Evolutionary conservation across 441 rosid genomes (phyloP).

Genomic region (Gossypium aridum): DNA sequence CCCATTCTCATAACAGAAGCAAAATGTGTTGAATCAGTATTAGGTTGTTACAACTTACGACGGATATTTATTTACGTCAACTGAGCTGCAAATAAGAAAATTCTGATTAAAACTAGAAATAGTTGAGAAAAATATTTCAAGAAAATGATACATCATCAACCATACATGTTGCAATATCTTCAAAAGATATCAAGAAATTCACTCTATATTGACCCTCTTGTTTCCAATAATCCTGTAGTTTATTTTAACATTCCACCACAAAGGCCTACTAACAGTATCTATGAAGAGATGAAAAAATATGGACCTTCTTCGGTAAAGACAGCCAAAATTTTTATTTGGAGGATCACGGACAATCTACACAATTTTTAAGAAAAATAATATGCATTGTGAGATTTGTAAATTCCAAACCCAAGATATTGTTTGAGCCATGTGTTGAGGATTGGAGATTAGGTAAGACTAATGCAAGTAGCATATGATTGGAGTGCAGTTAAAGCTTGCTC

Average conservation of each 20-base stretch:
- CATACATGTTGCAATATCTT: background rate
- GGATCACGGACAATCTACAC: conserved; percentile 14
- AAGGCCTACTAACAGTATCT: background rate
- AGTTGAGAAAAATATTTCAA: background rate
- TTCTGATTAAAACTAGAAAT: background rate
- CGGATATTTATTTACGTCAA: background rate
- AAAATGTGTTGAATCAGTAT: background rate
- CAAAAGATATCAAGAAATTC: background rate
- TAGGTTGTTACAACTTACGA: background rate
- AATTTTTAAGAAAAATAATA: background rate
- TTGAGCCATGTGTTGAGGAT: background rate
- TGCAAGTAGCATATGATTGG: conserved; percentile 80
- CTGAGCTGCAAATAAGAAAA: background rate
- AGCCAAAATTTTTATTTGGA: conserved; percentile 19
- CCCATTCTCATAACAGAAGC: background rate
- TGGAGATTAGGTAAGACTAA: conserved; percentile 49
- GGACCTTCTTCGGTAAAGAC: background rate
- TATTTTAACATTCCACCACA: conserved; percentile 1
- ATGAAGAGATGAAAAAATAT: background rate
- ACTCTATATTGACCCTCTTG: background rate
- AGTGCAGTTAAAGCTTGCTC: conserved; percentile 85
- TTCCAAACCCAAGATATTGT: background rate
- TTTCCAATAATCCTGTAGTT: background rate
- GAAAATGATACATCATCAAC: background rate
- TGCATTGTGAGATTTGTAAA: conserved; percentile 5